Conservation (phyloP, 2,329 filamentous ascomycete genomes). For the Hymenotorrendiella dingleyae region DNA sequence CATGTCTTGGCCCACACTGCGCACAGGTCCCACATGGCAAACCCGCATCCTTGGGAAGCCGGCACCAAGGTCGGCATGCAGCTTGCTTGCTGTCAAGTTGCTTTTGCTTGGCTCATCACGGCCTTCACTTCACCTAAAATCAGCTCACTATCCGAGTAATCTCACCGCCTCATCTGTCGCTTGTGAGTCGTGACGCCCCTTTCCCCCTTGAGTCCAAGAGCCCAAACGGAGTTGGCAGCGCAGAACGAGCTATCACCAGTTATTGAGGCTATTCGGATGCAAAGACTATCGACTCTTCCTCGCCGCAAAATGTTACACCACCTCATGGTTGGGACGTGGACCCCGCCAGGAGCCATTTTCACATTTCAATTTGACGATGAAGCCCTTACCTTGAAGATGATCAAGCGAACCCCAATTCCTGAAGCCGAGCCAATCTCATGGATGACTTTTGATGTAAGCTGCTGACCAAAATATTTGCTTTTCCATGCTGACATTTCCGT, state of each 20-base stretch:
- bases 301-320: slow-evolving; percentile 66
- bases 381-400: slow-evolving; percentile 62
- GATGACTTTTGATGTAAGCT: slow-evolving; percentile 80
- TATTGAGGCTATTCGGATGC: too few species aligned
- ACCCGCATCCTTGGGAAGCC: not conserved
- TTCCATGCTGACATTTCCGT: slow-evolving; percentile 1
- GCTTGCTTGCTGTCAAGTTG: not conserved
- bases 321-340: slow-evolving; percentile 90
- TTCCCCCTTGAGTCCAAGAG: slow-evolving; percentile 1
- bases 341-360: slow-evolving; percentile 82
- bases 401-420: slow-evolving; percentile 77
- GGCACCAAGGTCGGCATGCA: not conserved
- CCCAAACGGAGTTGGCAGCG: not conserved
- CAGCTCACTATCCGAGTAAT: not conserved
- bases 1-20: not conserved
- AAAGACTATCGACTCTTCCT: not conserved
- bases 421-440: slow-evolving; percentile 84
- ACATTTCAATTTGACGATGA: slow-evolving; percentile 85
- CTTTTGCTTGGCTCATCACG: too few species aligned
- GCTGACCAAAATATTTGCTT: not conserved
- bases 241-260: too few species aligned
- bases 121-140: too few species aligned
- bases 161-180: too few species aligned
- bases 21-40: too few species aligned
- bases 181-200: too few species aligned